Evolutionary conservation across 2,329 filamentous ascomycete species (phyloP).

Genomic region (Peltaster fructicola): DNA sequence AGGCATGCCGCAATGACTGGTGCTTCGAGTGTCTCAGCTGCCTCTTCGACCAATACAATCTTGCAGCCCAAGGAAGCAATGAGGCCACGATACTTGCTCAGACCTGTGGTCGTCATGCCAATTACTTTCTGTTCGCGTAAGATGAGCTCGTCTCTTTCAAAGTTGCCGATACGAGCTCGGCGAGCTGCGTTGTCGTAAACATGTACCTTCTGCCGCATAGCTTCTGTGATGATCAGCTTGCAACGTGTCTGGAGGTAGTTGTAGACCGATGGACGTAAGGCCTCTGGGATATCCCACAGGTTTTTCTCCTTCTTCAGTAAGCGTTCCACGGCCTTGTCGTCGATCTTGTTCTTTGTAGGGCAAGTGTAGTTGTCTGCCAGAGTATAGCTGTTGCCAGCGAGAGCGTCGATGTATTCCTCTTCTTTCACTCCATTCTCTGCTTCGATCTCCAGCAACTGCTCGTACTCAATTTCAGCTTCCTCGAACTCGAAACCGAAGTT

Average conservation of each 20-base stretch:
- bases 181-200: conserved; percentile 33
- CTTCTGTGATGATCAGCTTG: conserved; percentile 28
- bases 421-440: conserved; percentile 34
- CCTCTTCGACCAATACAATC: conserved; percentile 61
- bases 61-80: conserved; percentile 48
- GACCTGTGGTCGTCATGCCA: conserved; percentile 59
- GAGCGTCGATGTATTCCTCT: conserved; percentile 22
- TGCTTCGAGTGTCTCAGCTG: conserved; percentile 56
- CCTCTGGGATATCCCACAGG: conserved; percentile 41
- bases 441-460: conserved; percentile 43
- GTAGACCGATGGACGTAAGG: conserved; percentile 47
- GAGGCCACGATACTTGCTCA: conserved; percentile 62
- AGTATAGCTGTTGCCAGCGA: conserved; percentile 15
- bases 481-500: conserved; percentile 37
- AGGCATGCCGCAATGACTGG: conserved; percentile 43
- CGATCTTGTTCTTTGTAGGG: conserved; percentile 15
- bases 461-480: conserved; percentile 43
- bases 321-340: conserved; percentile 16
- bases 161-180: conserved; percentile 38
- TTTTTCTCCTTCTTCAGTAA: conserved; percentile 29
- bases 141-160: conserved; percentile 41
- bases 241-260: conserved; percentile 40
- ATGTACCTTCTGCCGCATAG: conserved; percentile 33
- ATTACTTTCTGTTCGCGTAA: conserved; percentile 43
- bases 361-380: conserved; percentile 24